A percentile compares a stretch with the other conserved stretches of the same genome.
Conservation (phyloP, 345 rosid genomes). For the Firmiana major region DNA sequence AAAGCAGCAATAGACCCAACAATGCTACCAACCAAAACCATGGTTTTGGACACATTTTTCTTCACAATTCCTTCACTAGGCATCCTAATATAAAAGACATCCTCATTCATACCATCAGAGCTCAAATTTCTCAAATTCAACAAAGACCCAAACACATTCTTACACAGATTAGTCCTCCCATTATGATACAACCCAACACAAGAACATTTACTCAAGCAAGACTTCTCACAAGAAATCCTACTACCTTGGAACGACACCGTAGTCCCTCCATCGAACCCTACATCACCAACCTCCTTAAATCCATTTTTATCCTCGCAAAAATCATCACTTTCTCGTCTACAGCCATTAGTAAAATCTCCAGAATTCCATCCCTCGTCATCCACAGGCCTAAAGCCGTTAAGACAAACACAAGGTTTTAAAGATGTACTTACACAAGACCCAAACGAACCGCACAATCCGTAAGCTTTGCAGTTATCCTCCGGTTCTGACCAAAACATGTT, state of each 20-base stretch:
- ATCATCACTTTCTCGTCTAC: constrained; percentile 30
- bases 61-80: constrained; percentile 31
- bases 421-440: constrained; percentile 31
- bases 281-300: constrained; percentile 38
- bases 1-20: constrained; percentile 45
- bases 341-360: constrained; percentile 48
- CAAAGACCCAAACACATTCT: constrained; percentile 45
- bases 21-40: constrained; percentile 45
- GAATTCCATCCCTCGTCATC: constrained; percentile 39
- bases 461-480: constrained; percentile 37
- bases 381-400: constrained; percentile 40
- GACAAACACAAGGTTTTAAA: constrained; percentile 38
- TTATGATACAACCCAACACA: constrained; percentile 60
- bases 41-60: constrained; percentile 31
- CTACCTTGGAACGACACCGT: constrained; percentile 31
- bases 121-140: constrained; percentile 54
- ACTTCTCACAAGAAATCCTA: constrained; percentile 42
- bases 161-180: constrained; percentile 42
- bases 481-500: constrained; percentile 54
- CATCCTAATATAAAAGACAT: constrained; percentile 45
- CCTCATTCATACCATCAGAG: constrained; percentile 24
- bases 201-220: constrained; percentile 57
- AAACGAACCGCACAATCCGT: constrained; percentile 40
- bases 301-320: constrained; percentile 32
- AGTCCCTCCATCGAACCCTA: constrained; percentile 38